Conservation (phyloP, 768 basidiomycete species). For the Hypholoma sublateritium region DNA sequence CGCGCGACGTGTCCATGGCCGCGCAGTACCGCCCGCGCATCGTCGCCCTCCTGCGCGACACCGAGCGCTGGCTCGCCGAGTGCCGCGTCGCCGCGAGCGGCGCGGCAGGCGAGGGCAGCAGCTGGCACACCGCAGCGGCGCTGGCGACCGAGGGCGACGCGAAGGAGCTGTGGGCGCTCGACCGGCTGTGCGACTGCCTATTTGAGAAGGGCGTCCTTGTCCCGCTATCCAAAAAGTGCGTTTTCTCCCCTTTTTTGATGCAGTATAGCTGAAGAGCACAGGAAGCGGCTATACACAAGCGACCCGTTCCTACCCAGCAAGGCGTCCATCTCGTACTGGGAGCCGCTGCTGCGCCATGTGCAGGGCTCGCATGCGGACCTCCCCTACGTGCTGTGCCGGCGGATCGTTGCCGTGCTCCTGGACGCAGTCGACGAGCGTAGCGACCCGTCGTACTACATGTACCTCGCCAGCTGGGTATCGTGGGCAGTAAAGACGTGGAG, state of each 20-base stretch:
- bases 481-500: constrained; percentile 55
- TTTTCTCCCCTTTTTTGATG: constrained; percentile 39
- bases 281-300: constrained; percentile 51
- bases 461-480: constrained; percentile 67
- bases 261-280: constrained; percentile 40
- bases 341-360: constrained; percentile 60
- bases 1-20: constrained; percentile 64
- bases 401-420: constrained; percentile 40
- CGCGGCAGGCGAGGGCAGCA: constrained; percentile 38
- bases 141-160: constrained; percentile 39
- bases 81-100: constrained; percentile 60
- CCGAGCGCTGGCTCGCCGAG: constrained; percentile 82
- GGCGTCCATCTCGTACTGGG: constrained; percentile 62
- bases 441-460: constrained; percentile 51
- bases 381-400: constrained; percentile 43
- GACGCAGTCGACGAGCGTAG: constrained; percentile 6
- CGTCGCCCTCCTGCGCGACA: constrained; percentile 48
- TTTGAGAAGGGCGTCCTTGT: constrained; percentile 74
- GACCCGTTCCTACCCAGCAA: constrained; percentile 49
- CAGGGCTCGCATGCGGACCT: constrained; percentile 57
- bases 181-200: constrained; percentile 64
- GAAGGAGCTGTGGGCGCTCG: constrained; percentile 68
- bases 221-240: constrained; percentile 81
- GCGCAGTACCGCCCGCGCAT: constrained; percentile 51
- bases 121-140: constrained; percentile 38